Evolutionary conservation across 148 eudicot genomes (phyloP), one percentile per base, ranked within the genome.

Genomic region (Rhododendron henanense): DNA sequence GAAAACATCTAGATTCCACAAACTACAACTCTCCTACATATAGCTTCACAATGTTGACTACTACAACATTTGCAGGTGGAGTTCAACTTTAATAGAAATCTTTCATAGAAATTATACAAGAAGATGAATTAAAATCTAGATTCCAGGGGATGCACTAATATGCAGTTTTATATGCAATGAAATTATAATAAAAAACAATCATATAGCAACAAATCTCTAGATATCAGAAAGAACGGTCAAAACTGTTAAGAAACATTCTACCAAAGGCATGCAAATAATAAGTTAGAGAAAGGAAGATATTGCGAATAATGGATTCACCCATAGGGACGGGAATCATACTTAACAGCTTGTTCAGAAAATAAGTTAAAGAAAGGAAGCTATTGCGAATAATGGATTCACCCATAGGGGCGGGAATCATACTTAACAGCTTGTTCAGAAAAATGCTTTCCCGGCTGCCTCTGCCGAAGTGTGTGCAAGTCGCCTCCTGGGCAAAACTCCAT

Each of bases 401-500:
- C 7, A 81, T 50, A 53, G 67, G 83, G 25, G 11, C 35, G 10
- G 16, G 83, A n/a, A 31, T 51, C 83, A 51, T 81, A 81, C 83
- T 81, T 81, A 15, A 81, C 65, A 53, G 83, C 83, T 81, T 81
- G 83, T 81, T 81, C 83, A 31, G 83, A 14, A 53, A 81, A 81
- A 53, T 81, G 65, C 83, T 81, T 81, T 53, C 83, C 83, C 1
- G 65, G 83, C 37, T 81, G 63, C 83, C 41, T 50, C 65, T 81
- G 83, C 65, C 65, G 65, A 81, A 81, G 83, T 53, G 83, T 81
- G 83, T 81, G 83, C 65, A 81, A 51, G 45, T 81, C 83, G 37
- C 83, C 83, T 33, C 83, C 83, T 31, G 83, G 83, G 65, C 82
- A 79, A 50, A 79, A 79, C 82, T 79, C 82, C 82, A 79, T 79